phyloP scores from a whole-genome alignment of 129 eudicot genomes.

The Tanacetum coccineum region DNA sequence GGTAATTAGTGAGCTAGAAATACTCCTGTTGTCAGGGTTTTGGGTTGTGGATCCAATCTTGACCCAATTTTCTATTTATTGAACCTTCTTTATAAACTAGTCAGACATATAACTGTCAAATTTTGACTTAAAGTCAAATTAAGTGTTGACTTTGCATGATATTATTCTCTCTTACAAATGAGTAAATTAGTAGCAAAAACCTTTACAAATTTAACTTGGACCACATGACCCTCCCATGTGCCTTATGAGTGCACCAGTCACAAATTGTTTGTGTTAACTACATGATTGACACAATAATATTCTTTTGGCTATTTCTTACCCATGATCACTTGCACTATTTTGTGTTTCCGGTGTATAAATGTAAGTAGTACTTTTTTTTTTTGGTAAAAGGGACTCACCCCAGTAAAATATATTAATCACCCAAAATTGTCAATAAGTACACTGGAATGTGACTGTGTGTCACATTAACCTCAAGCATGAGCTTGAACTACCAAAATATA shows the following conservation, averaged over 20 bases:
- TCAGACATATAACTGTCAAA: neutral
- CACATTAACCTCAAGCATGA: no score
- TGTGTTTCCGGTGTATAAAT: neutral
- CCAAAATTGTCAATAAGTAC: no score
- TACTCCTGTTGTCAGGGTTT: neutral
- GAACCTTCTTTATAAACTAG: neutral
- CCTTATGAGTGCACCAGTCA: neutral
- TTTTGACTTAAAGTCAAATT: neutral
- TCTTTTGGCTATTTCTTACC: constrained; percentile 9
- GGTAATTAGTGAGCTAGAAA: no score
- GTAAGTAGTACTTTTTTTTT: no score
- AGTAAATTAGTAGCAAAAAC: neutral
- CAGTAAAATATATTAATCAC: no score
- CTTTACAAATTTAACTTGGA: neutral
- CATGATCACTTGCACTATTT: neutral
- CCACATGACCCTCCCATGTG: constrained; percentile 6
- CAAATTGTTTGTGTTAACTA: neutral
- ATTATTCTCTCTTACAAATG: neutral
- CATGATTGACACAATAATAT: neutral
- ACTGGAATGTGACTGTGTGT: no score
- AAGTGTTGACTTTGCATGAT: constrained; percentile 1
- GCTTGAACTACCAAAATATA: no score
- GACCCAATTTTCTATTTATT: neutral
- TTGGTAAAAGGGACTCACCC: no score
- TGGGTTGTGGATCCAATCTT: constrained; percentile 3